Conservation (phyloP, 2,329 filamentous ascomycete genomes). For the Talaromyces pinophilus region DNA sequence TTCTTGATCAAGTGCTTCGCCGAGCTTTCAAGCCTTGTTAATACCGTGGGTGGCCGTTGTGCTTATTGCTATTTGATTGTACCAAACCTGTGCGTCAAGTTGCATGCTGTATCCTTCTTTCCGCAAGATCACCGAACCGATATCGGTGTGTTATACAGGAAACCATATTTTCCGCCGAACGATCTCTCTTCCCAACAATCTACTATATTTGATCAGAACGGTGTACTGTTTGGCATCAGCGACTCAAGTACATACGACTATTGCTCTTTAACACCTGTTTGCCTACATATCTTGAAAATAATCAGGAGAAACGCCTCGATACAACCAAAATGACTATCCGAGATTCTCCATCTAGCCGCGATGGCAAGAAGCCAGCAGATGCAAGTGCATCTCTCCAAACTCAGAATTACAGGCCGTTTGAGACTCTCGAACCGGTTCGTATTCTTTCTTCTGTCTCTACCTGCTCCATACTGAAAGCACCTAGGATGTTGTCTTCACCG, state of each 20-base stretch:
- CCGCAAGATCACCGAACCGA: background rate
- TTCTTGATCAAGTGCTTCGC: background rate
- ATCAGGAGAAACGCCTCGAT: background rate
- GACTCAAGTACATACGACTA: background rate
- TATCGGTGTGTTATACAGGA: background rate
- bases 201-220: background rate
- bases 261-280: background rate
- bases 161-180: background rate
- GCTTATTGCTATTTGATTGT: conserved; percentile 6
- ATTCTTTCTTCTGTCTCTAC: background rate
- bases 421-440: conserved; percentile 15
- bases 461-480: background rate
- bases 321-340: conserved; percentile 15
- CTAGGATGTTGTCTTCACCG: conserved; percentile 18
- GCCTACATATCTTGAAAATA: background rate
- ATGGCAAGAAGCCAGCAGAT: conserved; percentile 10
- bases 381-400: background rate
- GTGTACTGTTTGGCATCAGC: background rate
- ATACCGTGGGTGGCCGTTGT: conserved; percentile 10
- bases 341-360: background rate
- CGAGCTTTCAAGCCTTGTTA: background rate
- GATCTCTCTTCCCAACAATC: background rate
- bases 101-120: background rate
- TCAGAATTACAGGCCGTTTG: conserved; percentile 13
- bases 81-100: background rate